Evolutionary conservation across 2,329 filamentous ascomycete genomes (phyloP).

Genomic region (Neopestalotiopsis sp.): DNA sequence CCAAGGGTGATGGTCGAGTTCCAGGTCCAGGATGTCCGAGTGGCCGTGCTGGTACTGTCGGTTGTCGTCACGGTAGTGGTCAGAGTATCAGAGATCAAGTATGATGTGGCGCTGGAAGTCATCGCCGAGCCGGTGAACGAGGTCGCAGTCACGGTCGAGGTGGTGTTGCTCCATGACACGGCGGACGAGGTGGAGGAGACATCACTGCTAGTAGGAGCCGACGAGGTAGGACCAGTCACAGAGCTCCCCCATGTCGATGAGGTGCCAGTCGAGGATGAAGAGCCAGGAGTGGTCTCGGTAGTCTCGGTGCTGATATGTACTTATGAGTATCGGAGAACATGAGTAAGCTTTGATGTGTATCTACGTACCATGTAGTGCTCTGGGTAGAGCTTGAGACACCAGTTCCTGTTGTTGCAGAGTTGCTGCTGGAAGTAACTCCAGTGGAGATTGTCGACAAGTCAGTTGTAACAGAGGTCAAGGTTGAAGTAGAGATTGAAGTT

Average conservation of each 20-base stretch:
- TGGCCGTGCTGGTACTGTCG: conserved; percentile 4
- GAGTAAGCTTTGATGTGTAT: neutral
- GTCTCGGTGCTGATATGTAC: neutral
- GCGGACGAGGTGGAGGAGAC: conserved; percentile 3
- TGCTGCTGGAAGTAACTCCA: conserved; percentile 7
- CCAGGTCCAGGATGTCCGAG: conserved; percentile 10
- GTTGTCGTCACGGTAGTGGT: neutral
- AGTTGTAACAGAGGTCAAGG: neutral
- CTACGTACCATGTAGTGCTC: neutral
- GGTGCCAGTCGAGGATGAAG: neutral
- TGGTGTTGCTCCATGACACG: conserved; percentile 1
- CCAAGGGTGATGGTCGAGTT: conserved; percentile 17
- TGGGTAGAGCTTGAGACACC: neutral
- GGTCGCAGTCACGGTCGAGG: neutral
- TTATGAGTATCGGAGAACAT: neutral
- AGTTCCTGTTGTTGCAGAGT: conserved; percentile 9
- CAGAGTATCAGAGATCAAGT: neutral
- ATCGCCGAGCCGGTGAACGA: neutral
- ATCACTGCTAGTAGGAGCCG: neutral
- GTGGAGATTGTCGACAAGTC: neutral
- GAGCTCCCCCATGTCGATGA: neutral
- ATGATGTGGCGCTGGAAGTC: neutral
- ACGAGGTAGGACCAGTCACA: neutral
- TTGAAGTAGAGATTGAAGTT: neutral
- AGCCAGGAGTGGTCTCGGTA: neutral